Evolutionary conservation across 176 grass and related monocot genomes (phyloP), one percentile per base, ranked within the genome.

Genomic region (Luzula sylvatica): DNA sequence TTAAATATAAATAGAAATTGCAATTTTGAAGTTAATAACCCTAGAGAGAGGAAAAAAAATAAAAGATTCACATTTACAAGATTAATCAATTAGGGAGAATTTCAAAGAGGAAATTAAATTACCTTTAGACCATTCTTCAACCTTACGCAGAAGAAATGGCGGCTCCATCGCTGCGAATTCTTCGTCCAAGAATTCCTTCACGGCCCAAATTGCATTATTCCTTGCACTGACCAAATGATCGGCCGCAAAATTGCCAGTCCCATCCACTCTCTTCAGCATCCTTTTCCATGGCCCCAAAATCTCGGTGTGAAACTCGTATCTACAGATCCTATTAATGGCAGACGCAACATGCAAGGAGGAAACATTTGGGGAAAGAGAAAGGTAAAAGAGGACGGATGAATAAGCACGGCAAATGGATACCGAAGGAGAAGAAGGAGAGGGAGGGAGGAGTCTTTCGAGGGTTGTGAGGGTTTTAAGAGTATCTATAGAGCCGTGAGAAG

Each of bases 351-450:
- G 23, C 4, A 22, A 2, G 18, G 60, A 20, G 15, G 41, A 64
- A 3, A 42, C 57, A n/a, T n/a, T n/a, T 1, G 60, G 60, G 29
- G 25, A 13, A 42, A 27, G 23, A 23, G 57, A 61, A 15, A 61
- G 57, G 13, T 61, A 61, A 23, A 61, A 61, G 57, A 61, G 57
- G 12, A 23, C n/a, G 3, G 57, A 44, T 2, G 57, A 23, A 23
- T 61, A 61, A 20, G 57, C 39, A 8, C 22, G 8, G 22, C 57
- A 61, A 9, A 61, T 20, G 14, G 57, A 25, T 16, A 41, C 21
- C 0, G 57, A 45, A 45, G 57, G 57, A 23, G 39, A 23, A 8
- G 20, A 45, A 23, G 57, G 11, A 1, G 57, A 41, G 45, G 19
- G 13, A 17, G 57, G 57, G 1, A 61, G 39, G 3, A 61, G 14